phyloP scores from a whole-genome alignment of 768 basidiomycete genomes.

The Russula foetens region DNA sequence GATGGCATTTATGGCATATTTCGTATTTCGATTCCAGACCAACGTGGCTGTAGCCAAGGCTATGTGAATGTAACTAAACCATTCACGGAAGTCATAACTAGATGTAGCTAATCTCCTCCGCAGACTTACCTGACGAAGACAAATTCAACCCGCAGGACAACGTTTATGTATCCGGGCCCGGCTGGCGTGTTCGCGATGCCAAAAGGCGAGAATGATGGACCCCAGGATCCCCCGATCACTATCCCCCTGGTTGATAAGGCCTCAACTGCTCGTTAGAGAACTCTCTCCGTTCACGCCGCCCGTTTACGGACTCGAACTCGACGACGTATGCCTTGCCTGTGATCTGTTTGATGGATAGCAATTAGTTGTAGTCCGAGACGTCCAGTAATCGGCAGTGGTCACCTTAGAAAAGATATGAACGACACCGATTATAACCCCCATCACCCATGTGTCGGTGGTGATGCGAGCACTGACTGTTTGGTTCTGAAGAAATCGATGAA shows the following conservation, averaged over 20 bases:
- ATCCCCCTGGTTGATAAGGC: not conserved
- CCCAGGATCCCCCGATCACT: not conserved
- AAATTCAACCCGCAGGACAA: no score
- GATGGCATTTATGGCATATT: no score
- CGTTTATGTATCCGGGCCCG: no score
- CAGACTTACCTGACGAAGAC: no score
- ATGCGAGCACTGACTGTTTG: slow-evolving; percentile 27
- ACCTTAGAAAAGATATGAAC: slow-evolving; percentile 20
- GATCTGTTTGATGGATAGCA: not conserved
- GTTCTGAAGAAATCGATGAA: slow-evolving; percentile 11
- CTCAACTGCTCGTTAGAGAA: not conserved
- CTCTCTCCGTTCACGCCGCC: not conserved
- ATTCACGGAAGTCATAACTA: no score
- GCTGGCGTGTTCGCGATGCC: no score
- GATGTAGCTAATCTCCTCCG: no score
- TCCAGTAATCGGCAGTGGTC: not conserved
- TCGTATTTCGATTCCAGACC: no score
- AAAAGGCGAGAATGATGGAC: no score
- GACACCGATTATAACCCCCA: slow-evolving; percentile 25
- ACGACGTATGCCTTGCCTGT: not conserved
- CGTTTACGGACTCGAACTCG: slow-evolving; percentile 1
- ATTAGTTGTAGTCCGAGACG: not conserved
- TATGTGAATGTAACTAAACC: no score
- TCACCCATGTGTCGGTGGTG: slow-evolving; percentile 27
- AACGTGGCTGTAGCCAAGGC: no score